Percentiles rank a stretch among this genome's conserved stretches.
These are phyloP conservation scores for Skeletonema tropicum DNA, from an alignment of 108 stramenopile species.

Conservation along the genomic window DNA sequence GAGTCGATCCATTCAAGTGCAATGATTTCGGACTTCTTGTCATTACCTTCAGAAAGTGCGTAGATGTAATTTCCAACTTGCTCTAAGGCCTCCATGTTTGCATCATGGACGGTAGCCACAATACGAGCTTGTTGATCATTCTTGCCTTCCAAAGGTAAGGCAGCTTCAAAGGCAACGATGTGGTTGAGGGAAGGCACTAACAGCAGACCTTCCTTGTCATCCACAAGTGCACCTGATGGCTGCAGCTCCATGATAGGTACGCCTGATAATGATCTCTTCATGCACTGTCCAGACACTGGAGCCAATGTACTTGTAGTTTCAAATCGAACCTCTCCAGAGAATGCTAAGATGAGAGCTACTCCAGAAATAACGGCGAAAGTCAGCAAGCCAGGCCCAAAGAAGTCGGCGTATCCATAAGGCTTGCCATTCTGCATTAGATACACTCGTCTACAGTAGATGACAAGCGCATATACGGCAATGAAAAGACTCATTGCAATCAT, in stretches of 20 bases:
- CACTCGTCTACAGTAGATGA: conserved; percentile 21
- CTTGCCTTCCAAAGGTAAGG: not conserved
- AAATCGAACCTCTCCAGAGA: not conserved
- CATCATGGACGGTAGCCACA: not conserved
- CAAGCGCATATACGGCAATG: conserved; percentile 18
- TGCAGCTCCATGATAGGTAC: not conserved
- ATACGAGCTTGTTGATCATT: not conserved
- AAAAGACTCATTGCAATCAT: conserved; percentile 6
- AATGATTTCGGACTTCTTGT: conserved; percentile 12
- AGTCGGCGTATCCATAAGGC: conserved; percentile 36
- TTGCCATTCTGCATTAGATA: conserved; percentile 19
- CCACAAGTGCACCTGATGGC: not conserved
- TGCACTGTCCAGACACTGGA: not conserved
- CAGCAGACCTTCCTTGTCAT: not conserved
- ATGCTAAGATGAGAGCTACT: conserved; percentile 5
- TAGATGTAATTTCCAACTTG: conserved; percentile 1
- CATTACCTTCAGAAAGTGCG: conserved; percentile 13
- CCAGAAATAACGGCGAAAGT: not conserved
- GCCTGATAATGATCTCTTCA: not conserved
- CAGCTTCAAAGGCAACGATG: not conserved
- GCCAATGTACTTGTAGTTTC: not conserved
- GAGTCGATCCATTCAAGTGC: conserved; percentile 3
- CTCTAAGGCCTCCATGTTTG: conserved; percentile 7
- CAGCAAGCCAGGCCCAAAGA: not conserved
- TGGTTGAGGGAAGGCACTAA: not conserved